A percentile compares a stretch with the other conserved stretches of the same genome.
phyloP scores from a whole-genome alignment of 352 stramenopile species.

The Pythium guiyangense region DNA sequence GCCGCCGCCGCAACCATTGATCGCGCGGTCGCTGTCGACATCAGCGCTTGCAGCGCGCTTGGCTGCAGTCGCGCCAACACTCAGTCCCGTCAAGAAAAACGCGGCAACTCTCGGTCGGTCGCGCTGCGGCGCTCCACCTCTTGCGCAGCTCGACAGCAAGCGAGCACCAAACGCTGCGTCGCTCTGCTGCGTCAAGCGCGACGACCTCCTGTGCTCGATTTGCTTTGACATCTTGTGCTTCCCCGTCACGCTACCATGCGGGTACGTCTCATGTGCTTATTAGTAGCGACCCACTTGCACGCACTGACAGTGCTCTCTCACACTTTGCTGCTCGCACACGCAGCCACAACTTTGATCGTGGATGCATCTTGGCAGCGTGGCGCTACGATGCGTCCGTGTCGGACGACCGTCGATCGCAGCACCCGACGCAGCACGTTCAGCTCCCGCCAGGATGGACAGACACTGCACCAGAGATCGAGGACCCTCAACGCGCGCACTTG shows the following conservation, averaged over 20 bases:
- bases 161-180: not conserved
- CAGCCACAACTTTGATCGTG: constrained; percentile 83
- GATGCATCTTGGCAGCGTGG: constrained; percentile 70
- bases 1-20: no score
- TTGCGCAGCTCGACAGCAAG: not conserved
- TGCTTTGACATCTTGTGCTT: constrained; percentile 78
- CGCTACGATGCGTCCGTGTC: constrained; percentile 19
- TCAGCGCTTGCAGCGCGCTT: no score
- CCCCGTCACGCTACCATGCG: constrained; percentile 67
- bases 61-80: no score
- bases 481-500: constrained; percentile 17
- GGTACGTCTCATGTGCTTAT: no score
- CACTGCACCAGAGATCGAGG: no score
- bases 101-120: not conserved
- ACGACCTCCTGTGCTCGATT: constrained; percentile 65
- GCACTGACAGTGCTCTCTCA: not conserved
- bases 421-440: no score
- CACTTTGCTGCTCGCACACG: not conserved
- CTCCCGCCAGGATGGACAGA: no score
- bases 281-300: no score
- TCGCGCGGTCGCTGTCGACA: no score
- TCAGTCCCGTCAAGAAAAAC: no score
- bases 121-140: constrained; percentile 5
- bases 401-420: not conserved
- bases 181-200: constrained; percentile 17